These are phyloP conservation scores for Penicillium italicum DNA, from an alignment of 2,329 filamentous ascomycete genomes.

Conservation along the genomic window DNA sequence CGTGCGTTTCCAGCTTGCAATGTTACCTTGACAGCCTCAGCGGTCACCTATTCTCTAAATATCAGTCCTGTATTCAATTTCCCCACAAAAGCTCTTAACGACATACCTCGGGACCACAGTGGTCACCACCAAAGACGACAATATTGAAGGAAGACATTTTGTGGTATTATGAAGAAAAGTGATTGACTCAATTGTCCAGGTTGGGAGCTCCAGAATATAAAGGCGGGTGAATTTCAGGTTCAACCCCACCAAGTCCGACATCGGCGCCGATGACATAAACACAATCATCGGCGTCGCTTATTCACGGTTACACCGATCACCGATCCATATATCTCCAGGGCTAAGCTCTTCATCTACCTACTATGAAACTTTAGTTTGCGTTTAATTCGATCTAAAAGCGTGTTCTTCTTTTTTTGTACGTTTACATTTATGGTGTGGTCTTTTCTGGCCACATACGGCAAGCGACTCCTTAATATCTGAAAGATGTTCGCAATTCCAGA, in stretches of 20 bases:
- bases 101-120: slow-evolving; percentile 78
- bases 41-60: slow-evolving; percentile 60
- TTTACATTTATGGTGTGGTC: background rate
- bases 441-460: background rate
- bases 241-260: slow-evolving; percentile 27
- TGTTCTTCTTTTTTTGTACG: background rate
- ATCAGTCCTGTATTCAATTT: slow-evolving; percentile 3
- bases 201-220: slow-evolving; percentile 16
- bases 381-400: background rate
- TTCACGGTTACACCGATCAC: background rate
- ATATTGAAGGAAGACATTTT: slow-evolving; percentile 71
- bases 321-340: background rate
- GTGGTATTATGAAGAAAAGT: slow-evolving; percentile 2
- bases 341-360: background rate
- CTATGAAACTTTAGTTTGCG: background rate
- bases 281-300: slow-evolving; percentile 9
- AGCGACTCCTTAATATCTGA: background rate
- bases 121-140: slow-evolving; percentile 78
- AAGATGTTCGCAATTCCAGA: background rate
- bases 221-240: slow-evolving; percentile 20
- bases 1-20: background rate
- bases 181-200: slow-evolving; percentile 17
- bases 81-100: background rate
- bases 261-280: slow-evolving; percentile 19
- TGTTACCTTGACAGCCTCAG: slow-evolving; percentile 77